Evolutionary conservation across 495 filamentous ascomycete genomes (phyloP), one percentile per base, ranked within the genome.

Genomic region (Podospora appendiculata): DNA sequence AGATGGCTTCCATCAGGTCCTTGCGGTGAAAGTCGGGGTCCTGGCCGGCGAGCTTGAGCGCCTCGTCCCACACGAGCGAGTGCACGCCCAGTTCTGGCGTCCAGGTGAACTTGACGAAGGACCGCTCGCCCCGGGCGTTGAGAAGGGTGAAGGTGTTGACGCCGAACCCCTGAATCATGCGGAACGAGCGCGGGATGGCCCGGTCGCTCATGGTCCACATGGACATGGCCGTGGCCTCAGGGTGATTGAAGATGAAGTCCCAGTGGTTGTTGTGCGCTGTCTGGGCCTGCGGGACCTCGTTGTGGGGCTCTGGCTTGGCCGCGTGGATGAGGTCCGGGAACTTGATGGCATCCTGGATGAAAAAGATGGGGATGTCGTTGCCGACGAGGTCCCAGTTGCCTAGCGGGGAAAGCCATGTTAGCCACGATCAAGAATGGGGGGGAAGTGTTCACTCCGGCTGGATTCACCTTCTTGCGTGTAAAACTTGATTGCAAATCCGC

Each of bases 141-240:
- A 80, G 70, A 2, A 94, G 72, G 2, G 79, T 85, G 62, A 77
- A 94, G 0, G 90, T 93, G 63, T 94, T 90, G 51, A 94, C 89
- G 41, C 90, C 89, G 54, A 93, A 94, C 0, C 90, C 90, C 61
- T 94, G 86, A 86, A 94, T 92, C 87, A 92, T 93, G 10, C 87
- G 84, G 60, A 74, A 89, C 3, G 85, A 90, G 5, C 88, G 79
- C 16, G 90, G 90, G 49, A 92, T 92, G 33, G 75, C 81, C 11
- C 87, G 79, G 62, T 94, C 89, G 41, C 78, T 84, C 85, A 88
- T 86, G 46, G 83, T 73, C 88, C 88, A 91, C 69, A 86, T 80
- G 53, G 83, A 88, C 87, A 90, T 92, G 61, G 94, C 88, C 0
- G 88, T 90, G 1, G 87, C 75, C 66, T 94, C 89, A 2, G 79